phyloP scores from a whole-genome alignment of 2,329 filamentous ascomycete species.

The Trichoderma sp. region DNA sequence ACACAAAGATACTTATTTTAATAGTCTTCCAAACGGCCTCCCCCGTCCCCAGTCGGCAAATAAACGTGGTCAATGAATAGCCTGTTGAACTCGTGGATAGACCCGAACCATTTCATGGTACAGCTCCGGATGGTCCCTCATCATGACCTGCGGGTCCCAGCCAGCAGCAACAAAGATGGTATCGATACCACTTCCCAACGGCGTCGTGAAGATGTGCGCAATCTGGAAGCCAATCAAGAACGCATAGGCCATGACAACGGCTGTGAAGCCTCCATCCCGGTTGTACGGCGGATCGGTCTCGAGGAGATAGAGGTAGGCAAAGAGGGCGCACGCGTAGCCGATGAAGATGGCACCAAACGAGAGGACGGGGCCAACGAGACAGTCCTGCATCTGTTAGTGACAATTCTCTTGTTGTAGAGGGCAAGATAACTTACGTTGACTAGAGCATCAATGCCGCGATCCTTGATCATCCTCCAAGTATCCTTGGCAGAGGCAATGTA shows the following conservation, averaged over 20 bases:
- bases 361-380: constrained; percentile 73
- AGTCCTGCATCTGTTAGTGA: constrained; percentile 56
- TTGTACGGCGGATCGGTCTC: constrained; percentile 85
- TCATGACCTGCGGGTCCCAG: constrained; percentile 72
- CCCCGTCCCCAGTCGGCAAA: not conserved
- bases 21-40: not conserved
- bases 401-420: too few species aligned
- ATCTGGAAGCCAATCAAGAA: constrained; percentile 92
- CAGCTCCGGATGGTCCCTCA: constrained; percentile 77
- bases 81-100: constrained; percentile 81
- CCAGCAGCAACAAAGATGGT: constrained; percentile 84
- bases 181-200: constrained; percentile 83
- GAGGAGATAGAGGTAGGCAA: constrained; percentile 84
- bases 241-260: constrained; percentile 78
- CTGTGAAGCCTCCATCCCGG: constrained; percentile 65
- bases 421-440: constrained; percentile 60
- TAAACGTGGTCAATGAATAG: constrained; percentile 53
- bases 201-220: constrained; percentile 85
- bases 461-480: constrained; percentile 88
- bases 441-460: constrained; percentile 86
- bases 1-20: not conserved
- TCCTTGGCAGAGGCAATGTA: constrained; percentile 87
- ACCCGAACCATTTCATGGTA: constrained; percentile 77
- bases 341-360: constrained; percentile 82
- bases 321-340: constrained; percentile 76